Evolutionary conservation across 2,329 filamentous ascomycete species (phyloP), one percentile per base, ranked within the genome.

Genomic region (Fusarium metavorans): DNA sequence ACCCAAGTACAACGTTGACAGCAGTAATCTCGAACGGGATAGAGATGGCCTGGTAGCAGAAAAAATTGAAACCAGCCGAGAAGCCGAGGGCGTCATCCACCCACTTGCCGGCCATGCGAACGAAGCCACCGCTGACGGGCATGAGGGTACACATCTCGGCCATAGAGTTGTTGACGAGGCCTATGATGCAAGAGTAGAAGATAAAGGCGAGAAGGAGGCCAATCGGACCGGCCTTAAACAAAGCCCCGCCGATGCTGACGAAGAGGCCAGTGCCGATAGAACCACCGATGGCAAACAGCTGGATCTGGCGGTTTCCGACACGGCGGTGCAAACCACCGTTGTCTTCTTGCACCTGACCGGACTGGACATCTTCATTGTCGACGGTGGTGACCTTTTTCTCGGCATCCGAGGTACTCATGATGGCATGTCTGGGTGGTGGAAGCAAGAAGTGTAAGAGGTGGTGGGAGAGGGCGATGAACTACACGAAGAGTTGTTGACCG

Each of bases 11-110:
- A 16, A 83, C 67, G 41, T 81, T 83, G 11, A 83, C 71, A 7
- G 82, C 82, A 11, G 82, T 80, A 56, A 84, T 82, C 68, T 84
- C 82, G 68, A 83, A 84, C 9, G 82, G 82, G 27, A 84, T 81
- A 23, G 82, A 77, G 48, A 83, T 76, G 16, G 81, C 82, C 66
- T 83, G 81, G 54, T 83, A 83, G n/a, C 83, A 64, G 75, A 83
- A 84, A 66, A 83, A 84, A 63, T 84, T 84, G 80, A 81, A 83
- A 30, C 82, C 82, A 25, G 78, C 78, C 76, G 81, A 80, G 76
- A 92, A 91, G 39, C 90, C 89, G 13, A 89, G 83, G 6, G 90
- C 85, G 18, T 91, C 89, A 79, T 92, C 90, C 13, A 91, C 90
- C 88, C 89, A 92, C 72, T 89, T 84, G 23, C 90, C 89, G 9